Percentiles rank a stretch among this genome's conserved stretches.
Evolutionary conservation across 192 early-diverging fungal genomes (phyloP).

Genomic region (Rhizophagus sp.): DNA sequence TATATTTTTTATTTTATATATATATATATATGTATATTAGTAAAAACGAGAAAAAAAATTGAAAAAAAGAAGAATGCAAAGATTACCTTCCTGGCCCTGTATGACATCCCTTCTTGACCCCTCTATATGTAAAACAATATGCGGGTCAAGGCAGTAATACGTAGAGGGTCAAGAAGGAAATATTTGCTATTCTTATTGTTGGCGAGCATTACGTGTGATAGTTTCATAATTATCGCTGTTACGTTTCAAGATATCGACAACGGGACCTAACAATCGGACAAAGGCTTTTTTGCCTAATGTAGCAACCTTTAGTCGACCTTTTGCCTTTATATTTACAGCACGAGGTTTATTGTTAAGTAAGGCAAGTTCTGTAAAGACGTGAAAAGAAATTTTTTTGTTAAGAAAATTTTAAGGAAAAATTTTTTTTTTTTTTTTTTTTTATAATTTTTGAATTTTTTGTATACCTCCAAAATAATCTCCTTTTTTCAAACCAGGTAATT

Average conservation of each 20-base stretch:
- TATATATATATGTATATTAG: background rate
- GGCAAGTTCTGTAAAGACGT: conserved; percentile 75
- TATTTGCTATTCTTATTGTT: conserved; percentile 5
- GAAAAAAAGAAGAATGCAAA: background rate
- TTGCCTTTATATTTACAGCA: conserved; percentile 84
- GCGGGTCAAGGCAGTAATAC: too few species aligned
- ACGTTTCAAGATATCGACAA: conserved; percentile 93
- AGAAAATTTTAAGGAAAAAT: background rate
- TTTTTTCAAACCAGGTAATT: conserved; percentile 68
- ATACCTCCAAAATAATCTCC: conserved; percentile 97
- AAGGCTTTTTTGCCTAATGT: conserved; percentile 95
- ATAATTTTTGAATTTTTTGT: background rate
- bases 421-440: background rate
- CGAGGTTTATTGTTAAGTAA: conserved; percentile 93
- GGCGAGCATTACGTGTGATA: conserved; percentile 47
- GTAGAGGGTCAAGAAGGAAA: too few species aligned
- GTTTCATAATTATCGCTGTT: conserved; percentile 89
- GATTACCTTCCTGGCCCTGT: too few species aligned
- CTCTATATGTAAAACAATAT: too few species aligned
- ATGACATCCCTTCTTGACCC: too few species aligned
- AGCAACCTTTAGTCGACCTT: conserved; percentile 92
- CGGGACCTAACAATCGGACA: conserved; percentile 90
- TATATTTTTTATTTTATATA: background rate
- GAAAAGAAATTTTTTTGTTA: background rate
- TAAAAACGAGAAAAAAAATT: background rate